These are phyloP conservation scores for Coemansia sp. DNA, from an alignment of 192 early-diverging fungal species.

Conservation along the genomic window DNA sequence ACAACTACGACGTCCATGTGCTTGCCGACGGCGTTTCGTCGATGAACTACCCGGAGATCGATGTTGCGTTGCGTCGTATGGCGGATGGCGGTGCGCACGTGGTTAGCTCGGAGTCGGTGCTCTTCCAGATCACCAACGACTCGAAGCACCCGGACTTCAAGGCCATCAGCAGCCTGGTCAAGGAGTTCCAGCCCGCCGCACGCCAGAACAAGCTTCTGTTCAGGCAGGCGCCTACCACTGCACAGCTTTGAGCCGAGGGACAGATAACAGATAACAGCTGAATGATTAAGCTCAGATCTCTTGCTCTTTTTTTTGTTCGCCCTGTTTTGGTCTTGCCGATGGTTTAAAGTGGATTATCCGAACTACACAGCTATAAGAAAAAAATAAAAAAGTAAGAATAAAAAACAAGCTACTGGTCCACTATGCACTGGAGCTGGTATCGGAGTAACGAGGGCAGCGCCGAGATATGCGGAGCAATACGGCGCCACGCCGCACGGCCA, in stretches of 20 bases:
- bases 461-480: conserved; percentile 46
- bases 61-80: conserved; percentile 74
- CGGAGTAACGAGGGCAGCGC: conserved; percentile 38
- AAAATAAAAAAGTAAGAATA: background rate
- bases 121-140: conserved; percentile 72
- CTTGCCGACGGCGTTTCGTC: conserved; percentile 92
- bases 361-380: background rate
- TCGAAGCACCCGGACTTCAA: conserved; percentile 72
- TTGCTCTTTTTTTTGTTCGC: background rate
- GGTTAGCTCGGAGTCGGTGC: conserved; percentile 70
- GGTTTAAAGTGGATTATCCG: background rate
- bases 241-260: conserved; percentile 7
- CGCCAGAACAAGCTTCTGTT: conserved; percentile 64
- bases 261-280: background rate
- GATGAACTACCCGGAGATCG: conserved; percentile 77
- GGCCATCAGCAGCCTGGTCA: conserved; percentile 75
- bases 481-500: conserved; percentile 39
- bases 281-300: too few species aligned
- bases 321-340: too few species aligned
- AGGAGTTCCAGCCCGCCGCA: conserved; percentile 74
- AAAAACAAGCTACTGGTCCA: conserved; percentile 29
- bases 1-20: conserved; percentile 81
- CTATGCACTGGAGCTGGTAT: conserved; percentile 49
- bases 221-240: conserved; percentile 14
- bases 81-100: conserved; percentile 71